Evolutionary conservation across 1,139 yeast species (phyloP), one percentile per base, ranked within the genome.

Genomic region (Nakaseomyces bracarensis): DNA sequence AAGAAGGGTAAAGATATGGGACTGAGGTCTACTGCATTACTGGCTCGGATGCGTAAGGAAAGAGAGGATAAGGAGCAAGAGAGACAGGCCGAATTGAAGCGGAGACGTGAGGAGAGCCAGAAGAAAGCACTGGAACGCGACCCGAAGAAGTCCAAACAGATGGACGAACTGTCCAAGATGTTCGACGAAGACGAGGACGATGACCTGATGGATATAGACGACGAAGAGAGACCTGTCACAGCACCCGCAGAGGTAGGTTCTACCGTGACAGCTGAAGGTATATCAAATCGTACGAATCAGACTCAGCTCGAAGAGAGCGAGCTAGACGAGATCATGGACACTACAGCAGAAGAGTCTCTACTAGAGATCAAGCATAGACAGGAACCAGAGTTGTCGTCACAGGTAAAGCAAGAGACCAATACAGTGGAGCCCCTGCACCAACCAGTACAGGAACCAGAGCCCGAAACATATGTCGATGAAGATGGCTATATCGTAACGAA

Each of bases 311-410:
- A 41, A 22, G 33, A 44, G 19, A 40, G 49, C 16, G 53, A 52
- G 28, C 43, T 60, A 19, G 63, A 57, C 43, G 57, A 54, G 4
- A 42, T 60, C 14, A 43, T 60, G 4, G 61, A 60, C 18, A 60
- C 63, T 1, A 60, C 65, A 1, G 58, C 55, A 1, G 64, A 60
- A 19, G 64, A 58, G 13, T 56, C 63, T 1, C 40, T 57, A 3
- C 30, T 59, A 15, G 55, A 46, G 27, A 37, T 51, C 2, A 35
- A 43, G 13, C 43, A n/a, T 6, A 9, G 23, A 25, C 26, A 35
- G 18, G 21, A 16, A 43, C 36, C 34, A 26, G 34, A 38, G 26
- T 26, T 20, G 13, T 10, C 16, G 3, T 21, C 40, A 2, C 34
- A 36, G 10, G 41, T 34, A 20, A 35, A n/a, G n/a, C n/a, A n/a